Evolutionary conservation across 208 protist genomes (phyloP).

Genomic region (Herpetomonas samuelpessoai): DNA sequence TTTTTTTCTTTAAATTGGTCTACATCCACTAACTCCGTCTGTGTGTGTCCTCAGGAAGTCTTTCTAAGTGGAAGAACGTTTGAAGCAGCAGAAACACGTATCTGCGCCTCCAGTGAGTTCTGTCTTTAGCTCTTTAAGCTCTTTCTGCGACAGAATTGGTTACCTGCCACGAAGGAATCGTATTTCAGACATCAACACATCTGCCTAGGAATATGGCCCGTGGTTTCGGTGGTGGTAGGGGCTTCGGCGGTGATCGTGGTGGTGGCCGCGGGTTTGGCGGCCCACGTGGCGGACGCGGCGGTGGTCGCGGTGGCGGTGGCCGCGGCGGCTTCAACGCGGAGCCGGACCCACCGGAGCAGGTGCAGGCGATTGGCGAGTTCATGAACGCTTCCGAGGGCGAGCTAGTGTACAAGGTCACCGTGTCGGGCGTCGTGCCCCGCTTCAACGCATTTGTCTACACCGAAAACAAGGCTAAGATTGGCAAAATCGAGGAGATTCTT

Average conservation of each 20-base stretch:
- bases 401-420: constrained; percentile 80
- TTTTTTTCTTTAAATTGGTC: no score
- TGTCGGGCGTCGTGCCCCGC: constrained; percentile 59
- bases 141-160: no score
- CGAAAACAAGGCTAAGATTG: constrained; percentile 89
- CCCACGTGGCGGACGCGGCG: constrained; percentile 25
- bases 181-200: no score
- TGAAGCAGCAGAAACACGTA: no score
- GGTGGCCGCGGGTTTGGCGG: constrained; percentile 31
- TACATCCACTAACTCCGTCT: no score
- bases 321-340: constrained; percentile 61
- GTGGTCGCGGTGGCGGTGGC: constrained; percentile 64
- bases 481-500: constrained; percentile 92
- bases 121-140: no score
- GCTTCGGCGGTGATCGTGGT: constrained; percentile 27
- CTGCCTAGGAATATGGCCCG: no score
- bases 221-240: constrained; percentile 38
- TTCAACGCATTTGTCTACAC: constrained; percentile 94
- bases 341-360: constrained; percentile 83
- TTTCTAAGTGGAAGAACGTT: no score
- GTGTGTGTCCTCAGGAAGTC: no score
- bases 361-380: constrained; percentile 78
- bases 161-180: no score
- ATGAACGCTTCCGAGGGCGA: constrained; percentile 90
- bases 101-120: no score